Percentiles rank a stretch among this genome's conserved stretches.
Conservation (phyloP, 1,284 basidiomycete species). For the Wolfiporia cocos region DNA sequence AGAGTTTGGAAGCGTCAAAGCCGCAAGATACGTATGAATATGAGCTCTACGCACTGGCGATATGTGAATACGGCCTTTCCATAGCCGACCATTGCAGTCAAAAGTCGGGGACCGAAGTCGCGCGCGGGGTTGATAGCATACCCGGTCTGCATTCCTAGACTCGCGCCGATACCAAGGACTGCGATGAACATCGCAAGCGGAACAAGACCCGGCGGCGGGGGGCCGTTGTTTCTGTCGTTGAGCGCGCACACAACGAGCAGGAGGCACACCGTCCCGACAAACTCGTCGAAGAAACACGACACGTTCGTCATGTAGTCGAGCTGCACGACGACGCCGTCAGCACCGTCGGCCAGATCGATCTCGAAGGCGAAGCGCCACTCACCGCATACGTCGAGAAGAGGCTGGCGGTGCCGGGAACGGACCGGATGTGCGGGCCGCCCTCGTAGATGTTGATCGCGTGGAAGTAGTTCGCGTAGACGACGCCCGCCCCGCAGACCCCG, state of each 20-base stretch:
- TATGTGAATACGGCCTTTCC: conserved; percentile 43
- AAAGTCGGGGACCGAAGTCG: conserved; percentile 55
- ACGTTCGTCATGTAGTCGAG: conserved; percentile 46
- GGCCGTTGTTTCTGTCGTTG: conserved; percentile 41
- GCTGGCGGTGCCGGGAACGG: conserved; percentile 56
- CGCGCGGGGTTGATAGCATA: conserved; percentile 61
- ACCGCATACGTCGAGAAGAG: conserved; percentile 73
- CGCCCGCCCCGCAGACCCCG: conserved; percentile 56
- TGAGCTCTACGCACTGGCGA: conserved; percentile 21
- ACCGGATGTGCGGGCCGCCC: conserved; percentile 54
- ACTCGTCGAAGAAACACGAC: neutral
- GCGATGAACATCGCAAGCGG: conserved; percentile 50
- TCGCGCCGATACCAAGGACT: conserved; percentile 47
- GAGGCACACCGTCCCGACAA: conserved; percentile 49
- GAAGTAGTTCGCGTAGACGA: conserved; percentile 74
- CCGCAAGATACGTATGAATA: neutral
- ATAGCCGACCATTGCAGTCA: conserved; percentile 58
- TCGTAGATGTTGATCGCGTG: conserved; percentile 70
- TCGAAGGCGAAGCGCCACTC: conserved; percentile 25
- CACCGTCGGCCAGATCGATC: too few relatives aligned
- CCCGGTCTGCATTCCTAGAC: conserved; percentile 55
- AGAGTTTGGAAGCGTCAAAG: conserved; percentile 3
- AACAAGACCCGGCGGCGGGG: conserved; percentile 42
- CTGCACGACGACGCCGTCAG: too few relatives aligned
- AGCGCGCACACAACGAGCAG: conserved; percentile 38